Evolutionary conservation across 2,329 filamentous ascomycete species (phyloP), one percentile per base, ranked within the genome.

Genomic region (Dactylellina leptospora): DNA sequence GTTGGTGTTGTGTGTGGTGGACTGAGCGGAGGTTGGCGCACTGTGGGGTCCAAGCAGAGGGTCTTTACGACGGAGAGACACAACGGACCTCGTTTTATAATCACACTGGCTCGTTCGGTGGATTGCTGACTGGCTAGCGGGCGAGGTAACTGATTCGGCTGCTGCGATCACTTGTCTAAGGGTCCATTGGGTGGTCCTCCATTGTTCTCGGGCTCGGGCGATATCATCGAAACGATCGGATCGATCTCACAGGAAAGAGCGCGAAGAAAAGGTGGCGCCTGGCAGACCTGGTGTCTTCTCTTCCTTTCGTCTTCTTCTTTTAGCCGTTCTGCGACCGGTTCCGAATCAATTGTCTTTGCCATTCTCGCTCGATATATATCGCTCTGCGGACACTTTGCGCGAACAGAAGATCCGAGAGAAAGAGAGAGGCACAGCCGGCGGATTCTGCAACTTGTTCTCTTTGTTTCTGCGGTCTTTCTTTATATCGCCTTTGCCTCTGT

Each of bases 1-100:
- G 66, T 71, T 71, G 66, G 66, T 58, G 61, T 66, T 66, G 61
- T 53, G 56, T 62, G 60, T 53, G 54, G 56, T 60, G 56, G n/a
- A n/a, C n/a, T n/a, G n/a, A n/a, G n/a, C n/a, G n/a, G 55, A 40
- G 53, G 53, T 56, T 13, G 53, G 36, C 42, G 51, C 50, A 48
- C 42, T 42, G 61, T 66, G 51, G 50, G 58, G 58, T 62, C 38
- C 13, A 18, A 40, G 13, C 5, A 45, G 40, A 5, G 38, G n/a
- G n/a, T n/a, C n/a, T n/a, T n/a, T n/a, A n/a, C n/a, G n/a, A 45
- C 40, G 18, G 18, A 45, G 40, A 45, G 38, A 5, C 36, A 40
- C 8, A 16, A 40, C 36, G 36, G 36, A 40, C 18, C n/a, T 40
- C 36, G 18, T 40, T 11, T 40, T 16, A 40, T n/a, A 40, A 4